phyloP scores from a whole-genome alignment of 805 yeast genomes.

The Cyberlindnera xishuangbannaensis region DNA sequence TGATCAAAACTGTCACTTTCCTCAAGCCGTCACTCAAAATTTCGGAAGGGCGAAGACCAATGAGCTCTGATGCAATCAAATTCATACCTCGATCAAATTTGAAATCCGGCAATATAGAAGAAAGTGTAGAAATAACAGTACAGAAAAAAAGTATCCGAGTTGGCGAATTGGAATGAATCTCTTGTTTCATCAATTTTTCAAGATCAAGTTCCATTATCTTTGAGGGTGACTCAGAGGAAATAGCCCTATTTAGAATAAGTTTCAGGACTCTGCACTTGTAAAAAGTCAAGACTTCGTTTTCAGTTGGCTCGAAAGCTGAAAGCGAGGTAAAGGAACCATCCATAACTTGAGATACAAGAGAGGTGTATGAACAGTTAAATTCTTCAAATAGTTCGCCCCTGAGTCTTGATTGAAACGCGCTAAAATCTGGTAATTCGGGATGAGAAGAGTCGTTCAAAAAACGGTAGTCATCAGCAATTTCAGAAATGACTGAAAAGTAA shows the following conservation, averaged over 20 bases:
- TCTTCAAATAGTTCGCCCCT: constrained; percentile 1
- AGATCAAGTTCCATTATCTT: constrained; percentile 23
- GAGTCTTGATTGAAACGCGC: neutral
- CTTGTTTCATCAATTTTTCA: constrained; percentile 29
- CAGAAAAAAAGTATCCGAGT: constrained; percentile 19
- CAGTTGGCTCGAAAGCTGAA: neutral
- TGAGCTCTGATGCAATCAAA: constrained; percentile 55
- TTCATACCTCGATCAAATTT: constrained; percentile 51
- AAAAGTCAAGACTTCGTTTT: constrained; percentile 13
- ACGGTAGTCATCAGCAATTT: constrained; percentile 34
- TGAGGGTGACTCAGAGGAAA: constrained; percentile 10
- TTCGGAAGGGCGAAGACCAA: constrained; percentile 44
- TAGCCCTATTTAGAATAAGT: constrained; percentile 28
- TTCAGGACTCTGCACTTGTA: constrained; percentile 34
- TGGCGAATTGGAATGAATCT: constrained; percentile 31
- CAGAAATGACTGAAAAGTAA: constrained; percentile 30
- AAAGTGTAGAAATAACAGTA: constrained; percentile 30
- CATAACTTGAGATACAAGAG: constrained; percentile 14
- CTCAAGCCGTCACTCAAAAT: constrained; percentile 38
- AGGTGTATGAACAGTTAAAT: constrained; percentile 19
- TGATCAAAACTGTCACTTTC: constrained; percentile 42
- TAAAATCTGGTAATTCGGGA: neutral
- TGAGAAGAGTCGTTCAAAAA: constrained; percentile 22
- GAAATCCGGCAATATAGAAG: constrained; percentile 31
- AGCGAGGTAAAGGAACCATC: constrained; percentile 10